A percentile compares a stretch with the other conserved stretches of the same genome.
phyloP scores from a whole-genome alignment of 345 rosid genomes.

The Citropsis articulata region DNA sequence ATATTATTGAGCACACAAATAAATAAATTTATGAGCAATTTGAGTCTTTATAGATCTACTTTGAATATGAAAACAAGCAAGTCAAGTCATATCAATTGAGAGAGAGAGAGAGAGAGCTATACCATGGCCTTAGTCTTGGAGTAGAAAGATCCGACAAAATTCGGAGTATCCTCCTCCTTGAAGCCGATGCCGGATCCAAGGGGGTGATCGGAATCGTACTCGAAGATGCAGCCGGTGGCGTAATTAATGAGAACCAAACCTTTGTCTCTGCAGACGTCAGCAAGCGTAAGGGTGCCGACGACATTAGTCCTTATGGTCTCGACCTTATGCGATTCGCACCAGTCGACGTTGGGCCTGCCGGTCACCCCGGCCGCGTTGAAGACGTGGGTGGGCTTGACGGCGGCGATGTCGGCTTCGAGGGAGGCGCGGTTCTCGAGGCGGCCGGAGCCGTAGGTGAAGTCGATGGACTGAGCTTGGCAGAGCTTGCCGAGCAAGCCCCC shows the following conservation, averaged over 20 bases:
- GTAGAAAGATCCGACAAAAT: conserved; percentile 83
- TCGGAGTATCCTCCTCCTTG: conserved; percentile 89
- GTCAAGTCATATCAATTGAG: no score
- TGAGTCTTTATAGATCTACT: no score
- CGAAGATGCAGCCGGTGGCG: conserved; percentile 90
- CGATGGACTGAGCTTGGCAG: conserved; percentile 62
- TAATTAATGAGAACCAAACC: conserved; percentile 71
- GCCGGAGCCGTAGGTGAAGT: conserved; percentile 69
- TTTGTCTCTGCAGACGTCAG: conserved; percentile 74
- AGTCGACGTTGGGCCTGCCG: conserved; percentile 89
- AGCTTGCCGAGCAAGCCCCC: conserved; percentile 81
- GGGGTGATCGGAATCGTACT: conserved; percentile 68
- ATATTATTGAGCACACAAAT: neutral
- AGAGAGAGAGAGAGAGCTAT: no score
- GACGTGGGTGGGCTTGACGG: conserved; percentile 70
- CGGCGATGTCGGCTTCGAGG: conserved; percentile 57
- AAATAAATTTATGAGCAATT: no score
- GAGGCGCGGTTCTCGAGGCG: conserved; percentile 77
- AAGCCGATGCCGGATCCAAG: conserved; percentile 81
- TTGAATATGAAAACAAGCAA: no score
- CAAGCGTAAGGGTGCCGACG: conserved; percentile 79
- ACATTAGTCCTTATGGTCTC: conserved; percentile 90
- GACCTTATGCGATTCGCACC: conserved; percentile 94
- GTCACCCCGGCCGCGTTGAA: conserved; percentile 97
- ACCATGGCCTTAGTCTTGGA: conserved; percentile 97